Evolutionary conservation across 2,329 filamentous ascomycete genomes (phyloP).

Genomic region (Penicillium sp.): DNA sequence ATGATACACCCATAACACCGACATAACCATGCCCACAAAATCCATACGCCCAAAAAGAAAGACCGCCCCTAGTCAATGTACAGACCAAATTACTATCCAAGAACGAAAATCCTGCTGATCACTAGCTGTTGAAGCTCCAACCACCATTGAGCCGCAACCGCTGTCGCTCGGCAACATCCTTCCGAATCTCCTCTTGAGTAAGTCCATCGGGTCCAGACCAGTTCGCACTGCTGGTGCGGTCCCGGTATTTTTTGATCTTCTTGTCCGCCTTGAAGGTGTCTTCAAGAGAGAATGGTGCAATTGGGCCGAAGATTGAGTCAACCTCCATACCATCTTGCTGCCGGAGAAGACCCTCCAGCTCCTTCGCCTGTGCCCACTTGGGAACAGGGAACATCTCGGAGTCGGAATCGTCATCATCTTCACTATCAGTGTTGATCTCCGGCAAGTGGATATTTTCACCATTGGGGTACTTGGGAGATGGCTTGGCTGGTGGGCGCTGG

Average conservation of each 20-base stretch:
- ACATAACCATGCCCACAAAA: conserved; percentile 7
- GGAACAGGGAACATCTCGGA: conserved; percentile 63
- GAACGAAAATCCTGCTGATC: background rate
- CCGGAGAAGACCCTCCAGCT: conserved; percentile 70
- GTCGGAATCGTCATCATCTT: conserved; percentile 71
- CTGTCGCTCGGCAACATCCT: conserved; percentile 75
- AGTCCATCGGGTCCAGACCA: conserved; percentile 81
- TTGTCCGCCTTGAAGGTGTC: conserved; percentile 92
- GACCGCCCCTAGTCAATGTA: conserved; percentile 7
- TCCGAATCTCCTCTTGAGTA: conserved; percentile 81
- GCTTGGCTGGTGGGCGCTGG: conserved; percentile 48
- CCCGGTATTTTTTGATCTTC: conserved; percentile 83
- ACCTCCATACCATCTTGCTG: conserved; percentile 71
- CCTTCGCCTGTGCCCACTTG: conserved; percentile 85
- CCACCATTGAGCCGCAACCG: conserved; percentile 77
- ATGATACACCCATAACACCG: conserved; percentile 12
- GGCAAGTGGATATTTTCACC: conserved; percentile 89
- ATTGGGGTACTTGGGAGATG: conserved; percentile 82
- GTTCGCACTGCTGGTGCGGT: conserved; percentile 89
- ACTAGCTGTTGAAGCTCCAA: conserved; percentile 62
- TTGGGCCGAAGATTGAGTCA: conserved; percentile 89
- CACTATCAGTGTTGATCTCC: conserved; percentile 92
- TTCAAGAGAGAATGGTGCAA: conserved; percentile 87
- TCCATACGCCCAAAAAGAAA: background rate
- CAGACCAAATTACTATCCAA: conserved; percentile 3